Evolutionary conservation across 257 asterid species (phyloP).

Genomic region (Marsdenia floribunda): DNA sequence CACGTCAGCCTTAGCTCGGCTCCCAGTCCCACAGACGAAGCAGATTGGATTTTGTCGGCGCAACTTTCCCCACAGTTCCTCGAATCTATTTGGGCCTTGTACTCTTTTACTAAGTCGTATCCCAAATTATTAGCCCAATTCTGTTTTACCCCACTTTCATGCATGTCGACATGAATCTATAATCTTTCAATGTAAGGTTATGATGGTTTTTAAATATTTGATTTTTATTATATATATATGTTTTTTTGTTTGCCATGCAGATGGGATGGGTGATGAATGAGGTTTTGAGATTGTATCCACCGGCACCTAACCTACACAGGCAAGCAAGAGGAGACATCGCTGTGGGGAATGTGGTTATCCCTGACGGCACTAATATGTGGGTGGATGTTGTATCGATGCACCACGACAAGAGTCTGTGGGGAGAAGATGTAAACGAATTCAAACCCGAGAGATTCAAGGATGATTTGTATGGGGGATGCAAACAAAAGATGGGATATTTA

Average conservation of each 20-base stretch:
- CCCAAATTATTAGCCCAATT: too few species aligned
- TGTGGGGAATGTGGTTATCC: constrained; percentile 46
- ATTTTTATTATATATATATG: too few species aligned
- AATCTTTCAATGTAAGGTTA: too few species aligned
- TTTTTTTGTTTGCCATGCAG: constrained; percentile 25
- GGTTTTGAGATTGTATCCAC: constrained; percentile 62
- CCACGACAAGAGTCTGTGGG: constrained; percentile 67
- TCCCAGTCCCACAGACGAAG: too few species aligned
- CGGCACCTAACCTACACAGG: constrained; percentile 79
- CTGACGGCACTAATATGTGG: constrained; percentile 83
- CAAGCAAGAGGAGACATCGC: constrained; percentile 64
- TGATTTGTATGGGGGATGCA: constrained; percentile 51
- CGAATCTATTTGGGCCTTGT: too few species aligned
- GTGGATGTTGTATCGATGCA: constrained; percentile 81
- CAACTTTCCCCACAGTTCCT: too few species aligned
- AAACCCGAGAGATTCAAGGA: constrained; percentile 63
- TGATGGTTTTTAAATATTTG: too few species aligned
- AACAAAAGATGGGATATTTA: constrained; percentile 82
- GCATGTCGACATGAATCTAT: too few species aligned
- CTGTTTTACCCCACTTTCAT: too few species aligned
- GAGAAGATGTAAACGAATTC: constrained; percentile 67
- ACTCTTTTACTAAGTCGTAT: too few species aligned
- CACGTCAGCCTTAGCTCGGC: neutral
- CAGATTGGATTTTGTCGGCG: too few species aligned
- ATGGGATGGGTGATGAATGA: constrained; percentile 97